These are phyloP conservation scores for Bertia moriformis DNA, from an alignment of 2,329 filamentous ascomycete species.

Conservation along the genomic window DNA sequence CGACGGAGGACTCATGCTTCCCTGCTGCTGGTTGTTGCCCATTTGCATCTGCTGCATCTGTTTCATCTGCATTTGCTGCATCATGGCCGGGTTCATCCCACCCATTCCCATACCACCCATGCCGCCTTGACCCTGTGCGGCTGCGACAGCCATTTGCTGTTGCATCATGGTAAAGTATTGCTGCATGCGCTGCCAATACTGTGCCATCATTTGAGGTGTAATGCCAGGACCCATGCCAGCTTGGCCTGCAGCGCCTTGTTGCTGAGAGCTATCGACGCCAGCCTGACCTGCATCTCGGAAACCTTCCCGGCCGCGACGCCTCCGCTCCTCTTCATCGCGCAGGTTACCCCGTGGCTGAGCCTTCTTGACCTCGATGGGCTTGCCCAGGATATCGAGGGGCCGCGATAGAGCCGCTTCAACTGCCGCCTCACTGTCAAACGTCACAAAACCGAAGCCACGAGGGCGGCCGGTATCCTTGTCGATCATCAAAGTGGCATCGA, in stretches of 20 bases:
- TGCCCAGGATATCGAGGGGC: conserved; percentile 82
- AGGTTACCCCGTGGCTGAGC: conserved; percentile 91
- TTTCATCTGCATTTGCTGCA: conserved; percentile 63
- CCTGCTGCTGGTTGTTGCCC: not conserved
- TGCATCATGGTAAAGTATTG: conserved; percentile 94
- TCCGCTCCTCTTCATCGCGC: conserved; percentile 72
- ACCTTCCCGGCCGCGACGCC: conserved; percentile 33
- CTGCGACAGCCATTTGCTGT: conserved; percentile 76
- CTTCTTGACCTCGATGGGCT: conserved; percentile 96
- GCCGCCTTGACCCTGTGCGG: conserved; percentile 3
- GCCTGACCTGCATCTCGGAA: conserved; percentile 25
- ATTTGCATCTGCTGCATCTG: conserved; percentile 10
- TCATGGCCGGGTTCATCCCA: conserved; percentile 51
- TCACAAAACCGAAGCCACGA: conserved; percentile 92
- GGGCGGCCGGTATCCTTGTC: conserved; percentile 98
- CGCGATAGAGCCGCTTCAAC: conserved; percentile 80
- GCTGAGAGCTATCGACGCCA: conserved; percentile 19
- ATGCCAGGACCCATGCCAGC: conserved; percentile 43
- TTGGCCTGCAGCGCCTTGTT: conserved; percentile 13
- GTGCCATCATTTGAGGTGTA: conserved; percentile 93
- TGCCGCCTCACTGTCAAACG: conserved; percentile 88
- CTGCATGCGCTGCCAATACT: conserved; percentile 98
- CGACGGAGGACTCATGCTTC: not conserved
- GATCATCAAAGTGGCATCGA: conserved; percentile 98
- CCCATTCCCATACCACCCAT: not conserved